Evolutionary conservation across 2,329 filamentous ascomycete species (phyloP).

Genomic region (Grosmannia serpens): DNA sequence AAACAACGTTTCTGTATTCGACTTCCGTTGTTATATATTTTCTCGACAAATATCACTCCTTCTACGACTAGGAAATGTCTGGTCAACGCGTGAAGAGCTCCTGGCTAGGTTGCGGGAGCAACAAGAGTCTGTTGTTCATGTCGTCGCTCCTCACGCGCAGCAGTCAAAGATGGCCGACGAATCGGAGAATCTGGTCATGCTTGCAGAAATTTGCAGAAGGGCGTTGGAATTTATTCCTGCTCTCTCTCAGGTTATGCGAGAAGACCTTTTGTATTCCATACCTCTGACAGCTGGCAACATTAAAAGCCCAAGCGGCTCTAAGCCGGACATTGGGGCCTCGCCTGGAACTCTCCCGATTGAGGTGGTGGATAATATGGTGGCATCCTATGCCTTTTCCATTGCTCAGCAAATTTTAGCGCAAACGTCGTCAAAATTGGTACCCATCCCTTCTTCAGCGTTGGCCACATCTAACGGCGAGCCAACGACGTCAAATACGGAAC

Average conservation of each 20-base stretch:
- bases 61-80: constrained; percentile 68
- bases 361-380: constrained; percentile 61
- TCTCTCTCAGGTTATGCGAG: constrained; percentile 66
- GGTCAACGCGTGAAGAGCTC: constrained; percentile 50
- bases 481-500: constrained; percentile 52
- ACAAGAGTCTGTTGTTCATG: constrained; percentile 45
- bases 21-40: constrained; percentile 91
- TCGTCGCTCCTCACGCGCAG: constrained; percentile 39
- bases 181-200: constrained; percentile 60
- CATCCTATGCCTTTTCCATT: constrained; percentile 67
- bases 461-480: constrained; percentile 39
- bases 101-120: constrained; percentile 51
- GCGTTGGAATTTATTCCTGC: constrained; percentile 75
- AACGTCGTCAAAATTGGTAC: constrained; percentile 56
- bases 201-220: constrained; percentile 79
- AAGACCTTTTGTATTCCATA: constrained; percentile 57
- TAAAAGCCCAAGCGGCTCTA: constrained; percentile 18
- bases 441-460: constrained; percentile 49
- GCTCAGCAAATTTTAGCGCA: constrained; percentile 67
- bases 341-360: constrained; percentile 24
- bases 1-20: constrained; percentile 92
- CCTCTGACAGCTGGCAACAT: constrained; percentile 10
- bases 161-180: constrained; percentile 42
- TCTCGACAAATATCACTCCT: constrained; percentile 75
- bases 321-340: background rate